phyloP scores from a whole-genome alignment of 2,329 filamentous ascomycete species.

The Chaetomium strumarium region DNA sequence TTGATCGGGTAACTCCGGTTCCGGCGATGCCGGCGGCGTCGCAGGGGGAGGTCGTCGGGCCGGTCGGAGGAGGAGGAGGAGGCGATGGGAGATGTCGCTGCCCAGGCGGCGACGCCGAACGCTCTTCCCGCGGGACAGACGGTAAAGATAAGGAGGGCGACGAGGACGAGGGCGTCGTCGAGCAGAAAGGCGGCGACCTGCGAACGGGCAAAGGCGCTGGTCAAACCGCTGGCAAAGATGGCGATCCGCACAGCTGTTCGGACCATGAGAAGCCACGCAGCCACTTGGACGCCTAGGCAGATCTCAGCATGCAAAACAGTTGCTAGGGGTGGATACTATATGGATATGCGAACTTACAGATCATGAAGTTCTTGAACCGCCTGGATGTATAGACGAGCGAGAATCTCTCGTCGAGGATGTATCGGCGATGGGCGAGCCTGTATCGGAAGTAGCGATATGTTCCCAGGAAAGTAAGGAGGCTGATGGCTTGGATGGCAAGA shows the following conservation, averaged over 20 bases:
- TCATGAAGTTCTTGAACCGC: constrained; percentile 39
- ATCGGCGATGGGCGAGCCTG: constrained; percentile 33
- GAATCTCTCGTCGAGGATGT: constrained; percentile 35
- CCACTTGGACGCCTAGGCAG: constrained; percentile 33
- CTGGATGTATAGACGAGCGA: constrained; percentile 37
- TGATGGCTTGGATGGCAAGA: constrained; percentile 38
- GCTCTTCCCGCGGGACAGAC: constrained; percentile 34
- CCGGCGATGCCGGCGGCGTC: constrained; percentile 5
- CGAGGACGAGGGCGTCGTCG: constrained; percentile 37
- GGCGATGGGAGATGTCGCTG: constrained; percentile 32
- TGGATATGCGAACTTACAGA: constrained; percentile 33
- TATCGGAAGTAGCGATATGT: constrained; percentile 38
- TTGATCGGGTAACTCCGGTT: constrained; percentile 2
- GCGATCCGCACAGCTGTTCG: constrained; percentile 39
- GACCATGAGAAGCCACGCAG: constrained; percentile 34
- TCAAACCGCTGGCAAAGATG: constrained; percentile 34
- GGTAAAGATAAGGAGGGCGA: constrained; percentile 33
- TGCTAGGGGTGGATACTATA: not conserved
- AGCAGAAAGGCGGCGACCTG: constrained; percentile 35
- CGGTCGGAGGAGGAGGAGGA: not conserved
- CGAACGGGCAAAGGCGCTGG: constrained; percentile 33
- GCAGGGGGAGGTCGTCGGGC: constrained; percentile 11
- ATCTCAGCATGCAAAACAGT: not conserved
- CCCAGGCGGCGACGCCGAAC: constrained; percentile 37
- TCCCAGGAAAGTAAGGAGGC: constrained; percentile 35